Conservation (phyloP, 768 basidiomycete genomes). For the Asterophora parasitica region DNA sequence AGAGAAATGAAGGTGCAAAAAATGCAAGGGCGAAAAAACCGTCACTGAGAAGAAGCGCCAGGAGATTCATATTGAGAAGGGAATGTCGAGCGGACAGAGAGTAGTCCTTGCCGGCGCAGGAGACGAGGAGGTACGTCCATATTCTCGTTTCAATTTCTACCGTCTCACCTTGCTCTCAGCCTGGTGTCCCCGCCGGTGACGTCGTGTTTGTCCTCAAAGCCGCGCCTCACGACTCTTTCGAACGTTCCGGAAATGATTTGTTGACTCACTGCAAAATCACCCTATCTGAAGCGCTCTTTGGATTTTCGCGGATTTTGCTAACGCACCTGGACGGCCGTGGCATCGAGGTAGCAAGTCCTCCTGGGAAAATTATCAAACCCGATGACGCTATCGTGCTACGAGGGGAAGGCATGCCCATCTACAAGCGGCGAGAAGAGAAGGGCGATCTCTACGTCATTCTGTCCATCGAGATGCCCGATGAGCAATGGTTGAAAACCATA, state of each 20-base stretch:
- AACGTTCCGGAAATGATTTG: conserved; percentile 78
- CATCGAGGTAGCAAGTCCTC: conserved; percentile 71
- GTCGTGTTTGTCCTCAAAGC: conserved; percentile 79
- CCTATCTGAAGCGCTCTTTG: conserved; percentile 89
- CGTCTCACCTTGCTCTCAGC: conserved; percentile 39
- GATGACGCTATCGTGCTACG: conserved; percentile 70
- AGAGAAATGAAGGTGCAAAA: conserved; percentile 69
- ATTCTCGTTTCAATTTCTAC: not conserved
- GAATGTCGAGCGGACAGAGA: conserved; percentile 77
- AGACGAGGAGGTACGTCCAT: conserved; percentile 68
- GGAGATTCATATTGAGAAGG: conserved; percentile 82
- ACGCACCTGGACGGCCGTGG: conserved; percentile 93
- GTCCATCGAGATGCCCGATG: conserved; percentile 83
- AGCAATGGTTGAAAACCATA: conserved; percentile 66
- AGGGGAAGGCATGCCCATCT: conserved; percentile 87
- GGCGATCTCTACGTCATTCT: conserved; percentile 83
- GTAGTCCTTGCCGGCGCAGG: conserved; percentile 91
- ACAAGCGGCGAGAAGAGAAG: conserved; percentile 58
- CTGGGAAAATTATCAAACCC: conserved; percentile 70
- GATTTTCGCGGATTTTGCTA: conserved; percentile 88
- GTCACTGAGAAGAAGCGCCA: conserved; percentile 86
- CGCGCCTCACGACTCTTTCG: conserved; percentile 71
- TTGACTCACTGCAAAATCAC: conserved; percentile 79
- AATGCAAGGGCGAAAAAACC: conserved; percentile 85
- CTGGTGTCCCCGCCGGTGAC: conserved; percentile 83